phyloP scores from a whole-genome alignment of 2,329 filamentous ascomycete species.

The Epicoccum sorghinum region DNA sequence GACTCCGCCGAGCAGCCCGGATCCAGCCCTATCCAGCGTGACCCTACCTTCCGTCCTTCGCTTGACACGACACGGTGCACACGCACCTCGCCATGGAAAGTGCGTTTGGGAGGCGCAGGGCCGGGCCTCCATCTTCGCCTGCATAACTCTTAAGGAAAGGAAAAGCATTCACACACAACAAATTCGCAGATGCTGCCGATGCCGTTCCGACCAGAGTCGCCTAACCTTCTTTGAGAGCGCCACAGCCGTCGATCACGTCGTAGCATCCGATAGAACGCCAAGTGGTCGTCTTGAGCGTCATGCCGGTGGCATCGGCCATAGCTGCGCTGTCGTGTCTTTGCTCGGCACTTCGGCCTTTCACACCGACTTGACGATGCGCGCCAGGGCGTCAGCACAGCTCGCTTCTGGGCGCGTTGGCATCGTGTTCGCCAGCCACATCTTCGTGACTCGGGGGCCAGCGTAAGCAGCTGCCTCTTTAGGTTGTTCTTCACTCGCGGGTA shows the following conservation, averaged over 20 bases:
- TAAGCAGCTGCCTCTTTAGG: slow-evolving; percentile 25
- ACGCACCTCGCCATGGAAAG: slow-evolving; percentile 5
- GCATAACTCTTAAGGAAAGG: neutral
- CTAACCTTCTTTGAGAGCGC: slow-evolving; percentile 22
- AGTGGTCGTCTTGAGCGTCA: slow-evolving; percentile 12
- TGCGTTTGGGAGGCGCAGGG: slow-evolving; percentile 9
- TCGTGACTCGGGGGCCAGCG: slow-evolving; percentile 9
- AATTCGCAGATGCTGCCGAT: slow-evolving; percentile 14
- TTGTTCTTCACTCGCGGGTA: neutral
- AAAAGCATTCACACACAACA: slow-evolving; percentile 8
- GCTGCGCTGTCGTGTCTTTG: neutral
- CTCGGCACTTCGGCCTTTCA: slow-evolving; percentile 8
- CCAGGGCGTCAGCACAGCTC: slow-evolving; percentile 5
- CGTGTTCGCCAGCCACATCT: slow-evolving; percentile 16
- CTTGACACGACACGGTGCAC: slow-evolving; percentile 2
- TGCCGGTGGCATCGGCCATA: slow-evolving; percentile 1
- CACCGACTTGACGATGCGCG: neutral
- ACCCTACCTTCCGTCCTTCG: slow-evolving; percentile 1
- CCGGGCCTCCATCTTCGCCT: slow-evolving; percentile 2
- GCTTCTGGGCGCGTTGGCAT: neutral
- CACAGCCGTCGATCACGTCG: slow-evolving; percentile 28
- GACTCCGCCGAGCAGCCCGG: slow-evolving; percentile 30
- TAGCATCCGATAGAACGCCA: slow-evolving; percentile 15
- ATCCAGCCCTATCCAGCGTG: slow-evolving; percentile 9
- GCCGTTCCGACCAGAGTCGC: slow-evolving; percentile 16